A percentile compares a stretch with the other conserved stretches of the same genome.
These are phyloP conservation scores for Hortiboletus flavorubellus DNA, from an alignment of 768 basidiomycete species.

Conservation along the genomic window DNA sequence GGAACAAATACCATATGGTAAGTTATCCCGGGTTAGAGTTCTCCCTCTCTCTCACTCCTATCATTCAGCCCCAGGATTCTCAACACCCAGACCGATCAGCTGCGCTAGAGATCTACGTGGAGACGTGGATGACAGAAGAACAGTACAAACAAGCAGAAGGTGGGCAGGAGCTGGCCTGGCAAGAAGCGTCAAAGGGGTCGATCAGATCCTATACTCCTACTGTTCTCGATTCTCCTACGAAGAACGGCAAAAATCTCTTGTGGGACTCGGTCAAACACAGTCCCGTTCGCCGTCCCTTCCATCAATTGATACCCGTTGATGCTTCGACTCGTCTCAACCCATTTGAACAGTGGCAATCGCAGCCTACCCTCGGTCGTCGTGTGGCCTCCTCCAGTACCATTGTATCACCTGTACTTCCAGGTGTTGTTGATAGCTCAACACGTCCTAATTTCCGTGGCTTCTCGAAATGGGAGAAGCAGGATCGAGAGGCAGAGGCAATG, in stretches of 20 bases:
- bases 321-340: slow-evolving; percentile 48
- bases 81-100: slow-evolving; percentile 70
- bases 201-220: slow-evolving; percentile 45
- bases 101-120: slow-evolving; percentile 70
- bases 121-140: slow-evolving; percentile 75
- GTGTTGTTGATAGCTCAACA: slow-evolving; percentile 57
- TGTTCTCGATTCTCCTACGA: slow-evolving; percentile 35
- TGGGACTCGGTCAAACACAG: slow-evolving; percentile 60
- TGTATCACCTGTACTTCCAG: slow-evolving; percentile 25
- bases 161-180: slow-evolving; percentile 62
- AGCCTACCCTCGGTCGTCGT: slow-evolving; percentile 41
- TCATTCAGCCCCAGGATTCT: slow-evolving; percentile 68
- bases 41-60: slow-evolving; percentile 6
- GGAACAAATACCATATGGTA: slow-evolving; percentile 73
- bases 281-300: slow-evolving; percentile 40
- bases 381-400: slow-evolving; percentile 36
- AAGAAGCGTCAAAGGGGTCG: slow-evolving; percentile 47
- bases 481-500: slow-evolving; percentile 77
- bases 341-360: slow-evolving; percentile 36
- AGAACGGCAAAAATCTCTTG: slow-evolving; percentile 62
- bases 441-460: slow-evolving; percentile 43
- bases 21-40: slow-evolving; percentile 19
- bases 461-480: slow-evolving; percentile 86
- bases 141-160: slow-evolving; percentile 65
- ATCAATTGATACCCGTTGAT: slow-evolving; percentile 46